Base-by-base conservation (phyloP, 495 filamentous ascomycete species). In the Daldinia childiae region DNA sequence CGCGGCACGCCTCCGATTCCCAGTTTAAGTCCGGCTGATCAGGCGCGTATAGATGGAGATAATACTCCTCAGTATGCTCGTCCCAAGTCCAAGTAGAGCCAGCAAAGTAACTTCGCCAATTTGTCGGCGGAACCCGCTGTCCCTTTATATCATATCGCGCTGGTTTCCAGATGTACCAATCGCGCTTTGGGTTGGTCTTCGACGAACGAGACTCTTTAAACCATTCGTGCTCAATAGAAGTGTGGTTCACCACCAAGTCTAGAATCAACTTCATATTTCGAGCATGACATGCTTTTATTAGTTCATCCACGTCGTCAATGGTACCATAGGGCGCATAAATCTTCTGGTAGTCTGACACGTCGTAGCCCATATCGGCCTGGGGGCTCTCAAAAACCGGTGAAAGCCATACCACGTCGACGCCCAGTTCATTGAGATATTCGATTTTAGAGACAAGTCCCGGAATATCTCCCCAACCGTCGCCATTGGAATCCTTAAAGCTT, bases 221-320 rank as follows among this genome's bases (percentile, higher is more conserved):
- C 91, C 92, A 93, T 30, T 84, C 83, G 71, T 92, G 90, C 79
- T 92, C 84, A 64, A 92, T 87, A n/a, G 86, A 90, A n/a, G 90
- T 92, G 77, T 93, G 92, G 71, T 94, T 93, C 39, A 92, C 86
- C 0, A 93, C 91, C 24, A 93, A 77, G 75, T 93, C 91, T 76
- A 93, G 86, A 14, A 93, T 82, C 29, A 93, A 75, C 73, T 87
- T 91, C 89, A 93, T 91, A 3, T 83, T 89, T 11, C 89, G 81
- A 9, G 78, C 60, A 62, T 88, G 82, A 38, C 76, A 81, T 12
- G 82, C 88, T 34, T 84, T 38, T 36, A 91, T 87, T 15, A 93
- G 78, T 19, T 77, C 76, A n/a, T 92, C 90, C 15, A 92, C 84
- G 78, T 93, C 90, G 39, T 78, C 82, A 51, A 93, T 79, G 30